phyloP scores from a whole-genome alignment of 164 flowering plant species.

The Tetrastigma voinierianum region DNA sequence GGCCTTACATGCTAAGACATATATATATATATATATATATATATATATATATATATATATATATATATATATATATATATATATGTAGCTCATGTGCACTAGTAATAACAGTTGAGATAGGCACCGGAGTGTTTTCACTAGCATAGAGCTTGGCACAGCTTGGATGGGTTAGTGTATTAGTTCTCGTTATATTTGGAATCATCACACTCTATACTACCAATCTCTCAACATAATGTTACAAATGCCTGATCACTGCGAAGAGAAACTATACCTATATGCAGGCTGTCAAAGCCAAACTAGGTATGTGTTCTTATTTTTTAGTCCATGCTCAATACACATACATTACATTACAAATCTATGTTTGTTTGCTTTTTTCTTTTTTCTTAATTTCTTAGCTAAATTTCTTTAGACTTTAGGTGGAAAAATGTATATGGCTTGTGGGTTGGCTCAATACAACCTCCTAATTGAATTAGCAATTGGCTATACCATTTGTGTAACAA shows the following conservation, averaged over 20 bases:
- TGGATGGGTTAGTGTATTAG: slow-evolving; percentile 50
- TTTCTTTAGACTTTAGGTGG: slow-evolving; percentile 30
- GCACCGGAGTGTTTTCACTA: slow-evolving; percentile 51
- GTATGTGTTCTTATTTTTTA: too few species aligned
- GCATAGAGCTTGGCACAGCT: slow-evolving; percentile 55
- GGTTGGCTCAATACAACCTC: slow-evolving; percentile 27
- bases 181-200: slow-evolving; percentile 29
- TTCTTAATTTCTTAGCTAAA: too few species aligned
- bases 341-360: too few species aligned
- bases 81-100: slow-evolving; percentile 52
- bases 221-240: slow-evolving; percentile 55
- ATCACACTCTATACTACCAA: slow-evolving; percentile 38
- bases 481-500: slow-evolving; percentile 49
- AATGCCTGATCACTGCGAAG: slow-evolving; percentile 36
- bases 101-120: slow-evolving; percentile 51
- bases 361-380: too few species aligned
- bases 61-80: slow-evolving; percentile 13
- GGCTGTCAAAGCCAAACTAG: slow-evolving; percentile 40
- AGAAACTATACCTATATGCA: slow-evolving; percentile 50
- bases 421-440: slow-evolving; percentile 28
- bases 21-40: too few species aligned
- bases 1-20: too few species aligned
- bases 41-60: too few species aligned
- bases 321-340: background rate
- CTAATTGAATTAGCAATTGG: slow-evolving; percentile 38